Evolutionary conservation across 495 filamentous ascomycete genomes (phyloP).

Genomic region (Pseudevernia furfuracea): DNA sequence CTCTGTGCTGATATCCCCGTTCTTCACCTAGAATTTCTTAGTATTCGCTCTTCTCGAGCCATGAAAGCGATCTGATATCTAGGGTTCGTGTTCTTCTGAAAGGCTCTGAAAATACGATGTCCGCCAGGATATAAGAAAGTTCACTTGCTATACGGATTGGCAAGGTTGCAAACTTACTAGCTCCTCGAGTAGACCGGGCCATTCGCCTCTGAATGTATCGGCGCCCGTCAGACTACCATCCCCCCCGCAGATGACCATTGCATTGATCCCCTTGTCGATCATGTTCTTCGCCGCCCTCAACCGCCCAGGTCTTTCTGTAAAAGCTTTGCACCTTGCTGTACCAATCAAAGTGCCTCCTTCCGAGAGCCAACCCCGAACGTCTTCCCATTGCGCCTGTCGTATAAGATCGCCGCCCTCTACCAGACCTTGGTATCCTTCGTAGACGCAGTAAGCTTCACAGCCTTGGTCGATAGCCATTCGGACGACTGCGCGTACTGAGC

Average conservation of each 20-base stretch:
- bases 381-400: slow-evolving; percentile 79
- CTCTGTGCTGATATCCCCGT: slow-evolving; percentile 46
- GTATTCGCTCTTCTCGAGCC: neutral
- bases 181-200: slow-evolving; percentile 79
- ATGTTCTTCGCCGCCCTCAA: slow-evolving; percentile 86
- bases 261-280: slow-evolving; percentile 86
- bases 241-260: slow-evolving; percentile 92
- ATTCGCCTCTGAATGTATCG: slow-evolving; percentile 85
- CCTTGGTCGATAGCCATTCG: slow-evolving; percentile 80
- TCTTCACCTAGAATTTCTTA: neutral
- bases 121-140: neutral
- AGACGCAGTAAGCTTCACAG: slow-evolving; percentile 83
- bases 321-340: slow-evolving; percentile 82
- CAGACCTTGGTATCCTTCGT: slow-evolving; percentile 94
- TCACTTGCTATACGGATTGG: neutral
- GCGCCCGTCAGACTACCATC: slow-evolving; percentile 96
- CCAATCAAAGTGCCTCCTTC: slow-evolving; percentile 97
- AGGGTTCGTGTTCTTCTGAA: neutral
- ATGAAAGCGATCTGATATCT: neutral
- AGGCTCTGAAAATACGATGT: neutral
- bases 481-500: slow-evolving; percentile 85
- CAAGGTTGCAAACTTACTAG: slow-evolving; percentile 42
- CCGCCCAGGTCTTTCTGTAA: slow-evolving; percentile 79
- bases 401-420: slow-evolving; percentile 86
- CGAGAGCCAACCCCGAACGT: slow-evolving; percentile 89